Conservation (phyloP, 2,329 filamentous ascomycete species). For the Berkeleyomyces basicola region DNA sequence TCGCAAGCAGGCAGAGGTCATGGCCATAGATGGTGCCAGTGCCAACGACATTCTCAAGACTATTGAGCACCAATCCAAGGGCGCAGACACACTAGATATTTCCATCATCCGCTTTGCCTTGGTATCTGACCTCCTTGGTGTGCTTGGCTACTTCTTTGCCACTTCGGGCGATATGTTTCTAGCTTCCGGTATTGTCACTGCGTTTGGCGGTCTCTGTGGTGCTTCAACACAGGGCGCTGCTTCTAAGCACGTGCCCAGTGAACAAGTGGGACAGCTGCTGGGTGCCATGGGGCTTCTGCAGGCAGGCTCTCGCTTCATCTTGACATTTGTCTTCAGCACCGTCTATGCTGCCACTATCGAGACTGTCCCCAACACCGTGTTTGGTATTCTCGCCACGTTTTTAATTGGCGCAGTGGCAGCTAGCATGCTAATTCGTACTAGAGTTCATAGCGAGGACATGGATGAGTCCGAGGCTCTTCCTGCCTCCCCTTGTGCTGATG, state of each 20-base stretch:
- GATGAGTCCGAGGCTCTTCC: background rate
- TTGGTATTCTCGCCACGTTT: slow-evolving; percentile 22
- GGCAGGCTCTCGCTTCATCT: slow-evolving; percentile 60
- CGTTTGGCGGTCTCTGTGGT: slow-evolving; percentile 68
- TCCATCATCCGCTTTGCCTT: slow-evolving; percentile 59
- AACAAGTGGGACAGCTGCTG: slow-evolving; percentile 70
- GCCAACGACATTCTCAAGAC: slow-evolving; percentile 6
- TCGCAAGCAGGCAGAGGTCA: slow-evolving; percentile 23
- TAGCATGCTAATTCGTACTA: slow-evolving; percentile 7
- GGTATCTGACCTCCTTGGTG: slow-evolving; percentile 59
- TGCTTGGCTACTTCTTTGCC: slow-evolving; percentile 55
- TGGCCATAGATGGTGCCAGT: background rate
- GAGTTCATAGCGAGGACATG: slow-evolving; percentile 11
- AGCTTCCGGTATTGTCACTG: slow-evolving; percentile 52
- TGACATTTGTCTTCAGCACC: slow-evolving; percentile 69
- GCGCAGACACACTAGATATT: slow-evolving; percentile 65
- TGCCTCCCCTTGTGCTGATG: slow-evolving; percentile 7
- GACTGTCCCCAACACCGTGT: slow-evolving; percentile 64
- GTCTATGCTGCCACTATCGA: slow-evolving; percentile 72
- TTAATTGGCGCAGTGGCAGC: slow-evolving; percentile 1
- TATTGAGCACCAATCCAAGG: slow-evolving; percentile 30
- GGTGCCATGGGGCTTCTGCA: slow-evolving; percentile 79
- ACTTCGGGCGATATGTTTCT: slow-evolving; percentile 49
- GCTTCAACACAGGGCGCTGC: slow-evolving; percentile 71
- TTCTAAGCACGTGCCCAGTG: slow-evolving; percentile 78